A percentile compares a stretch with the other conserved stretches of the same genome.
Evolutionary conservation across 805 yeast species (phyloP).

Genomic region (Pichia nakasei): DNA sequence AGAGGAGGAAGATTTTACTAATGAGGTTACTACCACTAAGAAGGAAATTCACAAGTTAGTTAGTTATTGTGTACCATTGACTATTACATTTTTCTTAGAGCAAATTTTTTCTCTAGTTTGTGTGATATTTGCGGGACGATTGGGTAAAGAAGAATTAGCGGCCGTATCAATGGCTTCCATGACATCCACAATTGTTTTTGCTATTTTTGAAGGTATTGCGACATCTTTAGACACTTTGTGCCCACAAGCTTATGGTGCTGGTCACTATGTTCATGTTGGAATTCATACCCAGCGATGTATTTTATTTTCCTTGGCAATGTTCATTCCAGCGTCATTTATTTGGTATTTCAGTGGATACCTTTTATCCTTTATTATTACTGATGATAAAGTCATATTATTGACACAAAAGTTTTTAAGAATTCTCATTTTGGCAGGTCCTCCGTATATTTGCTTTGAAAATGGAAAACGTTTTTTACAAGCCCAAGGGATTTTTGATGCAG

Average conservation of each 20-base stretch:
- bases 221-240: constrained; percentile 72
- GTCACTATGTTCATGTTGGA: constrained; percentile 56
- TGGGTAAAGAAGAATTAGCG: constrained; percentile 65
- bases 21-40: constrained; percentile 18
- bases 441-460: constrained; percentile 60
- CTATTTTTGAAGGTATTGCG: constrained; percentile 67
- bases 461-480: constrained; percentile 68
- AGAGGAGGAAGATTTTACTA: constrained; percentile 26
- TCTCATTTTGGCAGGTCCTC: constrained; percentile 62
- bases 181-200: constrained; percentile 70
- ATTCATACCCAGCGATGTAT: constrained; percentile 60
- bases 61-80: constrained; percentile 45
- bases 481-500: constrained; percentile 74
- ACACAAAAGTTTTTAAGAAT: constrained; percentile 52
- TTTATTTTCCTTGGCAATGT: constrained; percentile 48
- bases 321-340: constrained; percentile 48
- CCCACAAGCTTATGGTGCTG: constrained; percentile 71
- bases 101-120: constrained; percentile 57
- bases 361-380: constrained; percentile 38
- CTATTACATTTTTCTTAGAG: constrained; percentile 59
- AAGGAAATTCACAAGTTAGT: constrained; percentile 28
- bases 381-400: constrained; percentile 35
- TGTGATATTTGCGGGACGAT: constrained; percentile 66
- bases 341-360: constrained; percentile 54
- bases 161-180: constrained; percentile 70